Conservation (phyloP, 2,329 filamentous ascomycete genomes). For the Penicillium sp. region DNA sequence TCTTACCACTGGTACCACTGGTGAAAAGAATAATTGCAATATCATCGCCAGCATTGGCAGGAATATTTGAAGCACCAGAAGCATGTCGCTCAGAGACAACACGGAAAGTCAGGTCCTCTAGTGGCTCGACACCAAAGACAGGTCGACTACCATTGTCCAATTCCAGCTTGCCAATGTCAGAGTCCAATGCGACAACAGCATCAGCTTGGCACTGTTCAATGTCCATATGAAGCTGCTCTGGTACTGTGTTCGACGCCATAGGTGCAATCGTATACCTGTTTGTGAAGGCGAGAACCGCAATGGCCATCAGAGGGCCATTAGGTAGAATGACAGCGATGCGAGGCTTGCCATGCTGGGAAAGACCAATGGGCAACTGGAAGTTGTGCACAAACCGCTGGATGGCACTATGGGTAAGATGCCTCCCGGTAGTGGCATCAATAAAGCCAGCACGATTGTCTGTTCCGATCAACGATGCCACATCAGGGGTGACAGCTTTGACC, state of each 20-base stretch:
- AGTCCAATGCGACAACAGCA: conserved; percentile 49
- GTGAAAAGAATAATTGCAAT: conserved; percentile 57
- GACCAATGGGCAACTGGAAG: conserved; percentile 26
- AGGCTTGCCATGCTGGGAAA: conserved; percentile 31
- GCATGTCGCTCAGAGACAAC: conserved; percentile 8
- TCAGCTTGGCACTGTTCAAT: conserved; percentile 50
- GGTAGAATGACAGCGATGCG: conserved; percentile 54
- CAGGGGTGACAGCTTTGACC: conserved; percentile 12
- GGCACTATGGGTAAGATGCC: conserved; percentile 16
- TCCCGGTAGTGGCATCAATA: conserved; percentile 14
- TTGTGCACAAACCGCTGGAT: conserved; percentile 19
- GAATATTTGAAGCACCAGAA: conserved; percentile 16
- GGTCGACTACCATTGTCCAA: conserved; percentile 12
- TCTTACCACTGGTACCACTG: conserved; percentile 59
- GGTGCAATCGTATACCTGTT: conserved; percentile 55
- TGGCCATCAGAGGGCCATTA: conserved; percentile 56
- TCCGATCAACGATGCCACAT: conserved; percentile 10
- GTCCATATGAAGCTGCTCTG: conserved; percentile 54
- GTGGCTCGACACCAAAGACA: conserved; percentile 26
- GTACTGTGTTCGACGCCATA: conserved; percentile 51
- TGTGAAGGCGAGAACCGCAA: conserved; percentile 51
- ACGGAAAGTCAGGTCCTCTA: conserved; percentile 38
- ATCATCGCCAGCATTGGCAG: conserved; percentile 48
- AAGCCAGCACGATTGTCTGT: conserved; percentile 14
- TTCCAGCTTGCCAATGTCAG: conserved; percentile 13